phyloP scores from a whole-genome alignment of 108 stramenopile species.

The Discostella pseudostelligera region DNA sequence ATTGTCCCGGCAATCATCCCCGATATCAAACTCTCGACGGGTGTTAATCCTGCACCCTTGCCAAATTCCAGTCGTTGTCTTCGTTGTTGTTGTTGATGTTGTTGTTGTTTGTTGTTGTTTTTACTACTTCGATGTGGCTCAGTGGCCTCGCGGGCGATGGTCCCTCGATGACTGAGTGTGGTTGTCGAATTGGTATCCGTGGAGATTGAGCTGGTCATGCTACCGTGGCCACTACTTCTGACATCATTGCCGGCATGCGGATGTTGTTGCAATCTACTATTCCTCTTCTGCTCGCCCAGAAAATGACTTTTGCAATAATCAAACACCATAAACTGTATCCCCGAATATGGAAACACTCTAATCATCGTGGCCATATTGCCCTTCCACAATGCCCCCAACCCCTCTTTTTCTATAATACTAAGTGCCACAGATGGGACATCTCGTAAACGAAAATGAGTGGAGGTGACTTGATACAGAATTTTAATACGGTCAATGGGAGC shows the following conservation, averaged over 20 bases:
- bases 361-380: conserved; percentile 95
- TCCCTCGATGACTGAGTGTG: conserved; percentile 1
- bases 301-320: conserved; percentile 80
- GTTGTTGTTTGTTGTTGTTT: background rate
- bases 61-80: background rate
- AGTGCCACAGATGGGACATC: conserved; percentile 67
- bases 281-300: conserved; percentile 27
- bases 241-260: conserved; percentile 19
- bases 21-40: conserved; percentile 76
- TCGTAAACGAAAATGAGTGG: conserved; percentile 61
- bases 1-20: conserved; percentile 90
- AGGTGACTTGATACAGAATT: conserved; percentile 85
- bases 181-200: background rate
- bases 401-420: conserved; percentile 75
- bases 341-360: conserved; percentile 95
- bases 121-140: background rate
- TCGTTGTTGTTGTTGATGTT: background rate
- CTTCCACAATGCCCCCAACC: conserved; percentile 87
- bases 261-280: background rate
- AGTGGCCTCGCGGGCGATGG: conserved; percentile 11
- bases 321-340: conserved; percentile 97
- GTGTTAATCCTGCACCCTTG: conserved; percentile 58
- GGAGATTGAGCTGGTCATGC: too few species aligned
- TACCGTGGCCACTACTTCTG: background rate
- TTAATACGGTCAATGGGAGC: conserved; percentile 92